These are phyloP conservation scores for Vigna nakashimae DNA, from an alignment of 306 rosid genomes.

Conservation along the genomic window DNA sequence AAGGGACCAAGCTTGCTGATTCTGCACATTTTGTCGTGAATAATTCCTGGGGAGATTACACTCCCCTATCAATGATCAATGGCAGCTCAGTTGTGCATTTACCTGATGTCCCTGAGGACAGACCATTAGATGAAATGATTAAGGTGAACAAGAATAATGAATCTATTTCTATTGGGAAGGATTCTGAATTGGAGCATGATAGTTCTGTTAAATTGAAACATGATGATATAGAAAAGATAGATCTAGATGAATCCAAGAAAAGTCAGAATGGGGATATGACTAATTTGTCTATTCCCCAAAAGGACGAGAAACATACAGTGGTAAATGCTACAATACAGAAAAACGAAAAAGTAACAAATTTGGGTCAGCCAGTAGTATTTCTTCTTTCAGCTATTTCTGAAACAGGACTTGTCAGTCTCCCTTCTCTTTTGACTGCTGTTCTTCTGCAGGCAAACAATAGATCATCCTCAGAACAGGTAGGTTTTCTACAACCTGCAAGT, in stretches of 20 bases:
- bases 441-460: constrained; percentile 94
- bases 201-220: constrained; percentile 51
- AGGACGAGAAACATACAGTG: constrained; percentile 59
- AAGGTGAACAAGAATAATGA: constrained; percentile 51
- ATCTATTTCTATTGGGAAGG: constrained; percentile 48
- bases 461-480: constrained; percentile 89
- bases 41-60: constrained; percentile 53
- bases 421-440: constrained; percentile 92
- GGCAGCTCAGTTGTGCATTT: constrained; percentile 56
- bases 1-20: constrained; percentile 55
- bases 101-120: constrained; percentile 83
- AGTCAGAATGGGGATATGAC: constrained; percentile 51
- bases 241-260: constrained; percentile 54
- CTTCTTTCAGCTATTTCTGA: constrained; percentile 88
- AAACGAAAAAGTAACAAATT: constrained; percentile 52
- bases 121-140: constrained; percentile 63
- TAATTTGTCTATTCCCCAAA: constrained; percentile 53
- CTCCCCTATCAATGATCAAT: constrained; percentile 51
- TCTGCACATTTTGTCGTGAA: constrained; percentile 52
- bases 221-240: constrained; percentile 41
- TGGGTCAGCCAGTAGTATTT: constrained; percentile 72
- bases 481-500: constrained; percentile 39
- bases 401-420: constrained; percentile 96
- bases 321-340: constrained; percentile 51
- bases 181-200: constrained; percentile 56